A percentile compares a stretch with the other conserved stretches of the same genome.
Evolutionary conservation across 1,139 yeast genomes (phyloP).

Genomic region (Sugiyamaella pinicola): DNA sequence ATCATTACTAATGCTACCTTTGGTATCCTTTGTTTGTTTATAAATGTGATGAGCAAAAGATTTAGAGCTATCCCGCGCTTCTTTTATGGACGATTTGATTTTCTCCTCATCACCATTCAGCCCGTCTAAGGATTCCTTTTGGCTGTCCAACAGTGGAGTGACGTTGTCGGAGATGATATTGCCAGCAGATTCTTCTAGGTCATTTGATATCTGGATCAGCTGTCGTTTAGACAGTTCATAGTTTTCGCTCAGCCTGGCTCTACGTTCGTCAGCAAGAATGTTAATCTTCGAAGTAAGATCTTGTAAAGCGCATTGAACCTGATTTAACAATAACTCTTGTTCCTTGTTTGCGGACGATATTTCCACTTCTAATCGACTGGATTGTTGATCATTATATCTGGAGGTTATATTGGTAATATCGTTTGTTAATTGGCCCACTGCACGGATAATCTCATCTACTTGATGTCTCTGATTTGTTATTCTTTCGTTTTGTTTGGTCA

Average conservation of each 20-base stretch:
- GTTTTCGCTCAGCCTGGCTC: slow-evolving; percentile 1
- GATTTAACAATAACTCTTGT: slow-evolving; percentile 11
- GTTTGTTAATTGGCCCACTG: slow-evolving; percentile 4
- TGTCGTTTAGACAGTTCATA: slow-evolving; percentile 8
- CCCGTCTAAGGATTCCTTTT: not conserved
- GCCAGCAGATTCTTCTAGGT: not conserved
- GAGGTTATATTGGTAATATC: slow-evolving; percentile 5
- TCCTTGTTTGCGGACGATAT: slow-evolving; percentile 9
- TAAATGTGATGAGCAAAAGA: slow-evolving; percentile 14
- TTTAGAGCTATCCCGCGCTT: slow-evolving; percentile 5
- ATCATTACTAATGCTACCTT: not conserved
- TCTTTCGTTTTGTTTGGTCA: not conserved
- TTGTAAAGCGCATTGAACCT: slow-evolving; percentile 6
- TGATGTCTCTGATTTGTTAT: slow-evolving; percentile 4
- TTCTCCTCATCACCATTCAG: not conserved
- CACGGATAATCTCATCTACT: slow-evolving; percentile 10
- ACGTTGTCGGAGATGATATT: slow-evolving; percentile 8
- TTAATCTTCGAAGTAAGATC: slow-evolving; percentile 13
- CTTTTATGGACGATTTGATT: slow-evolving; percentile 4
- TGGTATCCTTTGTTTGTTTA: slow-evolving; percentile 8
- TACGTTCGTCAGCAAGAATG: slow-evolving; percentile 12
- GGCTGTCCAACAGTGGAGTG: slow-evolving; percentile 1
- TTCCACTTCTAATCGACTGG: slow-evolving; percentile 3
- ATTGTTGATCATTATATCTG: slow-evolving; percentile 11
- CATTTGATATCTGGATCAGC: not conserved